phyloP scores from a whole-genome alignment of 73 alveolate genomes.

The Blepharisma stoltei region DNA sequence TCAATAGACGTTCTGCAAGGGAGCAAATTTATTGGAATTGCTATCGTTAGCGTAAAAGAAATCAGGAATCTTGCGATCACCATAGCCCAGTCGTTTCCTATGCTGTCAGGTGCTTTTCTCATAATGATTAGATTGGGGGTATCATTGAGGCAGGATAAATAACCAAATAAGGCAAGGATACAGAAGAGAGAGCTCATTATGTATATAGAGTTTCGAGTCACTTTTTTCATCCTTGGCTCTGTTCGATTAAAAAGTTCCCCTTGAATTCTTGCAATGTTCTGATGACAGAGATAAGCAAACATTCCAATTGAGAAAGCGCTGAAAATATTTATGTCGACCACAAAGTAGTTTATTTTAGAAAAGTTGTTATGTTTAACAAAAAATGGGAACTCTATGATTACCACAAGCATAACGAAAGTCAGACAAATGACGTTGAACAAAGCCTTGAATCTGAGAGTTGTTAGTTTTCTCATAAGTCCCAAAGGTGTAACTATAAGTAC shows the following conservation, averaged over 20 bases:
- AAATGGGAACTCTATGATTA: constrained; percentile 36
- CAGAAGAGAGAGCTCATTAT: constrained; percentile 36
- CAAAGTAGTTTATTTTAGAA: constrained; percentile 3
- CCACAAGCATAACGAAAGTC: constrained; percentile 44
- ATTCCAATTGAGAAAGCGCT: constrained; percentile 46
- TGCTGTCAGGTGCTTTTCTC: constrained; percentile 30
- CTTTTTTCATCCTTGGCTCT: constrained; percentile 46
- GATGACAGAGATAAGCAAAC: constrained; percentile 53
- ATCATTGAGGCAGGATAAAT: constrained; percentile 30
- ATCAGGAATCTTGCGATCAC: background rate
- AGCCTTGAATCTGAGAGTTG: constrained; percentile 38
- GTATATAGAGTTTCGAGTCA: constrained; percentile 38
- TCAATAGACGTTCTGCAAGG: constrained; percentile 28
- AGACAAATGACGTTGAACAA: constrained; percentile 35
- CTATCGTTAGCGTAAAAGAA: constrained; percentile 14
- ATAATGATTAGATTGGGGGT: constrained; percentile 46
- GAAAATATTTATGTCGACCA: constrained; percentile 41
- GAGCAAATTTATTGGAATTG: constrained; percentile 15
- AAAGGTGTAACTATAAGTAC: constrained; percentile 38
- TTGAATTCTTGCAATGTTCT: constrained; percentile 41
- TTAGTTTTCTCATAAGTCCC: constrained; percentile 42
- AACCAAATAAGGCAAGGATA: constrained; percentile 44
- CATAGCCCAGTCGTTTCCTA: constrained; percentile 40
- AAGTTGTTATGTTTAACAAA: background rate
- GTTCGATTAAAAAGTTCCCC: constrained; percentile 45